Evolutionary conservation across 2,329 filamentous ascomycete genomes (phyloP), one percentile per base, ranked within the genome.

Genomic region (Aureobasidium sp.): DNA sequence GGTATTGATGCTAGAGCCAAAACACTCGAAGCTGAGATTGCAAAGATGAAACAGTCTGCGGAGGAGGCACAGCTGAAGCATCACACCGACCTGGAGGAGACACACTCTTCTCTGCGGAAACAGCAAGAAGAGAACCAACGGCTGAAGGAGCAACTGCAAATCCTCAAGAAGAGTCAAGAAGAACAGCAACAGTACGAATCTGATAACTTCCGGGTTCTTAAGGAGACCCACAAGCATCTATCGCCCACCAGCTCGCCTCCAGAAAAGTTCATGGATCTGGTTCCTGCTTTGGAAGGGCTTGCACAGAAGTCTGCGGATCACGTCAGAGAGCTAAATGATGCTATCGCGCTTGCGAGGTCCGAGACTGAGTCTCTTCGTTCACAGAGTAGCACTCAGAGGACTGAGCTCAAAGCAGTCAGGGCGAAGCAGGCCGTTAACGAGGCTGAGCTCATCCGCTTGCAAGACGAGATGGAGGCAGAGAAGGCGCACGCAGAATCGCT

Each of bases 1-100:
- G 82, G 83, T 2, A 82, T 87, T 48, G 87, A 93, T 65, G 84
- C 88, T 51, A 86, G 82, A 63, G 78, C 91, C 36, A 84, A 84
- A 49, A 78, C 80, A 9, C 80, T 96, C 0, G 84, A 91, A 68
- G 78, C 83, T 17, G 89, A 96, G 68, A 76, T 96, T 17, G 84
- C 90, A 61, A 82, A 81, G 55, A 73, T 87, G 22, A 79, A 78
- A 51, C 72, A 72, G 42, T 76, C 77, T 51, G 76, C 78, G 34
- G 70, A 74, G 8, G 79, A 86, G 58, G 80, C 84, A 61, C 75
- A 75, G 82, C 47, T 76, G 78, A 15, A 81, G 86, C 60, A 71
- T 80, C 44, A 78, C 77, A 65, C 47, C 5, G 57, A 55, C 25
- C 36, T 65, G 7, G 58, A 63, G 27, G 63, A 60, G 17, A 56